These are phyloP conservation scores for Mitragyna speciosa DNA, from an alignment of 257 asterid species.

Conservation along the genomic window DNA sequence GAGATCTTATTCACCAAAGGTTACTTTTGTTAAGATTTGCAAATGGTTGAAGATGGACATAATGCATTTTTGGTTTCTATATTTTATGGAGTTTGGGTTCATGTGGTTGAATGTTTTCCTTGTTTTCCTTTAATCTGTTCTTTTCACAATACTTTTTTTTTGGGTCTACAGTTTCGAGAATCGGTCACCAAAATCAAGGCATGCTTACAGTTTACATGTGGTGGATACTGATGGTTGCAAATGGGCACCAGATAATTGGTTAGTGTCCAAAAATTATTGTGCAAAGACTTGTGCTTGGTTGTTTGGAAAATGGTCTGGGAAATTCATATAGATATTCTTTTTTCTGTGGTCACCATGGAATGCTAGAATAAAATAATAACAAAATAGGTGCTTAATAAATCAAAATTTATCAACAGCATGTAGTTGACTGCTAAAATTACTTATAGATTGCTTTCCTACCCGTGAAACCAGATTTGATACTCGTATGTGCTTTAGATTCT, in stretches of 20 bases:
- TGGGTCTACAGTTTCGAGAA: slow-evolving; percentile 70
- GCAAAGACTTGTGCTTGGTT: not conserved
- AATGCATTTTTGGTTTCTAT: not conserved
- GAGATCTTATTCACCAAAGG: slow-evolving; percentile 86
- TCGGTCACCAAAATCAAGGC: slow-evolving; percentile 69
- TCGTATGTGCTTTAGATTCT: not conserved
- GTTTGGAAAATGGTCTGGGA: not conserved
- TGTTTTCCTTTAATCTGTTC: too few species aligned
- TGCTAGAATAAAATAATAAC: not conserved
- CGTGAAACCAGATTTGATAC: not conserved
- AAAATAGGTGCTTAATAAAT: not conserved
- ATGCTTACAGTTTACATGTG: slow-evolving; percentile 86
- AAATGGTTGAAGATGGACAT: not conserved
- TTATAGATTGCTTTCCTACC: not conserved
- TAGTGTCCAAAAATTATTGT: slow-evolving; percentile 22
- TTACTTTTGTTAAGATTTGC: slow-evolving; percentile 20
- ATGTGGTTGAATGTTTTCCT: not conserved
- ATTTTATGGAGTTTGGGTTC: slow-evolving; percentile 4
- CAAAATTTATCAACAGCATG: not conserved
- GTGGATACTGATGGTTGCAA: slow-evolving; percentile 85
- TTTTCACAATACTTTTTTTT: not conserved
- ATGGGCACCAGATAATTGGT: slow-evolving; percentile 92
- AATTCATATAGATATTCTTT: not conserved
- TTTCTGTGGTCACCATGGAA: not conserved
- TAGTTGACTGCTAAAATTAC: not conserved